Evolutionary conservation across 2,329 filamentous ascomycete species (phyloP), one percentile per base, ranked within the genome.

Genomic region (Corynespora cassiicola): DNA sequence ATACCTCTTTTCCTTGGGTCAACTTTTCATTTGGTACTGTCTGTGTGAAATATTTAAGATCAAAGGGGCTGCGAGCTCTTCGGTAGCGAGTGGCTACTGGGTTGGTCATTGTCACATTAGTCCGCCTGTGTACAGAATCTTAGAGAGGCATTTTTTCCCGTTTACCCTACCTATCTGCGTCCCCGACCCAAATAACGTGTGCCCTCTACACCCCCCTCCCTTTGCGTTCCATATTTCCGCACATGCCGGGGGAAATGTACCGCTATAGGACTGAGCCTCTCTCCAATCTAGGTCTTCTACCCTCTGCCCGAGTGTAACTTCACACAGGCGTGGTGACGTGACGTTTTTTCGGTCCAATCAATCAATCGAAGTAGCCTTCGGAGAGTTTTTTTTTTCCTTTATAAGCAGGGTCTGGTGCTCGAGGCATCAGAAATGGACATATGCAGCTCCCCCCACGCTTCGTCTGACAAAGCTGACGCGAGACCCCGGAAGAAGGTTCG

Each of bases 61-160:
- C 45, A 47, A 56, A 47, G 56, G 49, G 47, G 52, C 46, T 45
- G 41, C 42, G 40, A 48, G 50, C 42, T 32, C 36, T 22, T 25
- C 16, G 25, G 33, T 24, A 30, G 37, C 32, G 40, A 36, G 37
- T 34, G 47, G 52, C 50, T 56, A 40, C 43, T 52, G 42, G 50
- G 46, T 49, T 50, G 52, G 50, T 52, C 50, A 42, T 46, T 65
- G 61, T 64, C 56, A 63, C 58, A 66, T 58, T 67, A 65, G 62
- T 62, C 56, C 43, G 50, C 61, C 58, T 52, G 38, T 67, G 62
- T 65, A 66, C 61, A 65, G 59, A 63, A 64, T 57, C 40, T 46
- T 56, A 63, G 55, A 65, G 60, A 39, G 14, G 54, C 58, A 57
- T 61, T 61, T 56, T 61, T 61, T 56, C 43, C 47, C 50, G 41